A percentile compares a stretch with the other conserved stretches of the same genome.
Conservation (phyloP, 495 filamentous ascomycete species). For the Tuber microsphaerosporum region DNA sequence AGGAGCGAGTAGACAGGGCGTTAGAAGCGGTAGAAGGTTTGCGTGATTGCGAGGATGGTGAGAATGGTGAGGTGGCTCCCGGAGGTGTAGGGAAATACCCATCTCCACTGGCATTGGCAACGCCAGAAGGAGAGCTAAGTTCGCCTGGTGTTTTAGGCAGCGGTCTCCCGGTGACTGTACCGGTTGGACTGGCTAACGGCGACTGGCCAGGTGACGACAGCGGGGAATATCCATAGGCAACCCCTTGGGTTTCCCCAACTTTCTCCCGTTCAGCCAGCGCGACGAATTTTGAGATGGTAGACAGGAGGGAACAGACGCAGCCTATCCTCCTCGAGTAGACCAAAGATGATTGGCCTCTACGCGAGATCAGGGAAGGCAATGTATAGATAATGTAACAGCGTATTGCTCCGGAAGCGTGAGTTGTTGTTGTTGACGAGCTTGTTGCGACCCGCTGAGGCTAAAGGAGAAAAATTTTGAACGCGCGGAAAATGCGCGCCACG, state of each 20-base stretch:
- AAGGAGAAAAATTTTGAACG: not conserved
- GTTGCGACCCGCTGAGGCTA: not conserved
- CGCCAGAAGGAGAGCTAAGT: not conserved
- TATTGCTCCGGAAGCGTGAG: not conserved
- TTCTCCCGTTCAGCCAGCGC: constrained; percentile 22
- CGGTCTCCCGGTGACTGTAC: not conserved
- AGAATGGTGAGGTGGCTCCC: constrained; percentile 10
- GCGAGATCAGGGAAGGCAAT: not conserved
- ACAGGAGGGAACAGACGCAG: not conserved
- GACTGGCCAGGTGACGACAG: constrained; percentile 9
- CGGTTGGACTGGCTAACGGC: constrained; percentile 3
- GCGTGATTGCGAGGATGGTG: constrained; percentile 18
- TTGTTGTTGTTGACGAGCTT: not conserved
- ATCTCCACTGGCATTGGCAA: constrained; percentile 5
- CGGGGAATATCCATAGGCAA: constrained; percentile 11
- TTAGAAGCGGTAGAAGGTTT: constrained; percentile 20
- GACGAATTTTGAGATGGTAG: not conserved
- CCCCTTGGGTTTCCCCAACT: constrained; percentile 8
- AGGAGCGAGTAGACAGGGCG: constrained; percentile 18
- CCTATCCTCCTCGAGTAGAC: not conserved
- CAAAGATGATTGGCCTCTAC: not conserved
- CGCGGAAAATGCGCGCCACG: not conserved
- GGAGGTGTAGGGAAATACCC: constrained; percentile 11
- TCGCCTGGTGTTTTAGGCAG: not conserved
- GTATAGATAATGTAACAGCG: not conserved